Evolutionary conservation across 257 asterid genomes (phyloP).

Genomic region (Leptodermis oblonga): DNA sequence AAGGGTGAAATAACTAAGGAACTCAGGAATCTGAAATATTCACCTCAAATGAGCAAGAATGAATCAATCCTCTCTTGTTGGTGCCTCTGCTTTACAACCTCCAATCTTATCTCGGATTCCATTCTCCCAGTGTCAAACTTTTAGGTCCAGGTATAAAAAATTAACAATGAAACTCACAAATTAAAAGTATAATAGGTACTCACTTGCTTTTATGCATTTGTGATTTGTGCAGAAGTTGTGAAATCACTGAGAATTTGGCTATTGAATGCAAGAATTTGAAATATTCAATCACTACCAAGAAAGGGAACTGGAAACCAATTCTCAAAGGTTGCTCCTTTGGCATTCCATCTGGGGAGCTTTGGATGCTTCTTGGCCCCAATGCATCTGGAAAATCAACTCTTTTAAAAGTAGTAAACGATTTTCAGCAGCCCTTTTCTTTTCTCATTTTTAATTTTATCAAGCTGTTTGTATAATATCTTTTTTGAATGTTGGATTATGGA

Average conservation of each 20-base stretch:
- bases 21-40: not conserved
- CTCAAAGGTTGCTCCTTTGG: slow-evolving; percentile 68
- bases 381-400: slow-evolving; percentile 98
- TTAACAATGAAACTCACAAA: not conserved
- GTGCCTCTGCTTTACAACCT: slow-evolving; percentile 36
- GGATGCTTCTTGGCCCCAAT: slow-evolving; percentile 98
- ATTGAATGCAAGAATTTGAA: slow-evolving; percentile 60
- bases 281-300: slow-evolving; percentile 45
- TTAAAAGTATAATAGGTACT: not conserved
- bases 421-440: not conserved
- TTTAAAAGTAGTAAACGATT: slow-evolving; percentile 43
- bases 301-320: slow-evolving; percentile 52
- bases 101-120: slow-evolving; percentile 20
- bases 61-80: slow-evolving; percentile 36
- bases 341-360: slow-evolving; percentile 82
- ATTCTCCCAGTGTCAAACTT: slow-evolving; percentile 22
- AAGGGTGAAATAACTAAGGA: not conserved
- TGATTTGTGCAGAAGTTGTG: slow-evolving; percentile 26
- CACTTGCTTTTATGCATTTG: not conserved
- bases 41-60: slow-evolving; percentile 19
- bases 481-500: slow-evolving; percentile 10
- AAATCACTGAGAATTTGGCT: slow-evolving; percentile 38
- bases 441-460: not conserved
- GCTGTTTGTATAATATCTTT: not conserved
- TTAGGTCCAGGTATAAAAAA: slow-evolving; percentile 22